Evolutionary conservation across 257 asterid species (phyloP), one percentile per base, ranked within the genome.

Genomic region (Hygrophila difformis): DNA sequence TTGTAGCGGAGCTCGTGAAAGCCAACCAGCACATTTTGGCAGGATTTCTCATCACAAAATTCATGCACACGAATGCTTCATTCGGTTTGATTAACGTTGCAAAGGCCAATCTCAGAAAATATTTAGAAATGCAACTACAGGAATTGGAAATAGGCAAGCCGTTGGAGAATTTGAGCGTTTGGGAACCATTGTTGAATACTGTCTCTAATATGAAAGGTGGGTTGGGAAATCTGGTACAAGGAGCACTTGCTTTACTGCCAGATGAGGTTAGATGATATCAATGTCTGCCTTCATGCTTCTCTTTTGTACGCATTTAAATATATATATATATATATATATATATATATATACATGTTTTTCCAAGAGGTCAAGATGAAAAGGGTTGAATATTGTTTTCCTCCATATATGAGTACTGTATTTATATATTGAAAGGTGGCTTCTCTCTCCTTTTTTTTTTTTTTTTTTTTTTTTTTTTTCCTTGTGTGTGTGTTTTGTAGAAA

Each of bases 11-110:
- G 89, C 93, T 86, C 14, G 92, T 91, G 79, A 78, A 70, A 55
- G 76, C 81, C 4, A 87, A 74, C 12, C 99, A 91, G 73, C 76
- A 67, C 51, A 55, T 86, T 49, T 68, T 91, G 16, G 99, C 95
- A 1, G 95, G 96, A 14, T 71, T 86, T 65, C 65, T 91, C 40
- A 85, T 80, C 13, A 73, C 89, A 6, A 80, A 49, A 64, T 69
- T 80, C 49, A 60, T 74, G 85, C 94, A 80, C 67, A 60, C 75
- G 12, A 78, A 78, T 37, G 73, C 78, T 56, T 80, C 81, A 0
- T 70, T 82, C 36, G 65, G 94, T 60, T 62, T 91, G 67, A 60
- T 91, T 24, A 82, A 73, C 62, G 55, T 80, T 19, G 82, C 88
- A 3, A 95, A 73, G 53, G 79, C 82, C 35, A 70, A 76, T 55